These are phyloP conservation scores for Penicillium psychrosexuale DNA, from an alignment of 2,329 filamentous ascomycete species.

Conservation along the genomic window DNA sequence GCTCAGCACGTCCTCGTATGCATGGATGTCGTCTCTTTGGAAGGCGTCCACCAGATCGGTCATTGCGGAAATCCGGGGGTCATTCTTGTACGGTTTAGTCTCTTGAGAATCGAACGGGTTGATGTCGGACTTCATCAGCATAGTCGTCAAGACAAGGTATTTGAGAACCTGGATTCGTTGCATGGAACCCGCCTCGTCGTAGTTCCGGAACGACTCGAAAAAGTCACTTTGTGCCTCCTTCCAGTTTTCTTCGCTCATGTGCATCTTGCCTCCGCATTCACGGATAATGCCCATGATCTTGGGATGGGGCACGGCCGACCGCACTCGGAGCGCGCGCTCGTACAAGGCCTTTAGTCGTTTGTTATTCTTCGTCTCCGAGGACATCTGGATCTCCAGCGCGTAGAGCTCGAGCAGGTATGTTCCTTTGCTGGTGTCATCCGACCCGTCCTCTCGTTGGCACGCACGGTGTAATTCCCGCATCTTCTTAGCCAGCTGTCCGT, in stretches of 20 bases:
- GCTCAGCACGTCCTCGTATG: constrained; percentile 83
- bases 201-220: constrained; percentile 98
- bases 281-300: constrained; percentile 99
- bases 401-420: constrained; percentile 96
- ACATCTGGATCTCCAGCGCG: constrained; percentile 97
- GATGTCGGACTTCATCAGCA: constrained; percentile 98
- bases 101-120: constrained; percentile 99
- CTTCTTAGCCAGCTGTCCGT: constrained; percentile 73
- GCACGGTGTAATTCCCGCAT: constrained; percentile 83
- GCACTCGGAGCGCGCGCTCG: constrained; percentile 83
- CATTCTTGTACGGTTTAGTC: constrained; percentile 95
- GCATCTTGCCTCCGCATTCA: constrained; percentile 99
- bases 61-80: constrained; percentile 94
- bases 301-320: constrained; percentile 95
- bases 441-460: constrained; percentile 82
- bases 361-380: constrained; percentile 93
- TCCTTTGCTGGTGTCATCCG: constrained; percentile 82
- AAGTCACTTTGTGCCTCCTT: constrained; percentile 95
- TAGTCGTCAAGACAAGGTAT: constrained; percentile 92
- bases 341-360: constrained; percentile 94
- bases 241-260: constrained; percentile 99
- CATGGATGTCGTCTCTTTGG: constrained; percentile 88
- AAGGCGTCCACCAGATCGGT: constrained; percentile 95
- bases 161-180: constrained; percentile 97
- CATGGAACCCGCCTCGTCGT: constrained; percentile 94